These are phyloP conservation scores for Spinellus fusiger DNA, from an alignment of 192 early-diverging fungal genomes.

Conservation along the genomic window DNA sequence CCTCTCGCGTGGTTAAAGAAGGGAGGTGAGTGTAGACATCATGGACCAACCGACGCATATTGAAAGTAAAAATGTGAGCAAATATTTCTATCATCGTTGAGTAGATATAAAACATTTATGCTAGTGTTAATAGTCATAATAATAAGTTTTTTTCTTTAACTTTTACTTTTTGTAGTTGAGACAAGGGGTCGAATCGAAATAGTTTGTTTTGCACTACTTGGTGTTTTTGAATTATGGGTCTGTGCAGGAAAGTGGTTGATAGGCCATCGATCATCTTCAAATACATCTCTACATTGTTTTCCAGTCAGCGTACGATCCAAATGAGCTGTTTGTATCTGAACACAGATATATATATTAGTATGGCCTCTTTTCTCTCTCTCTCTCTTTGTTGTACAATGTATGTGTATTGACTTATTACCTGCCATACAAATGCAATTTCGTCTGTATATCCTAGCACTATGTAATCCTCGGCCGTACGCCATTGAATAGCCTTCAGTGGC, in stretches of 20 bases:
- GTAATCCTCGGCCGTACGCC: conserved; percentile 61
- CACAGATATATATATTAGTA: background rate
- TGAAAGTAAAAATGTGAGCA: conserved; percentile 22
- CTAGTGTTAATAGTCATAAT: background rate
- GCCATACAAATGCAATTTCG: conserved; percentile 67
- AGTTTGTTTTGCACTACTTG: conserved; percentile 1
- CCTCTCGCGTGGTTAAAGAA: background rate
- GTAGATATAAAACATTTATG: background rate
- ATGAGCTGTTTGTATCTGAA: conserved; percentile 67
- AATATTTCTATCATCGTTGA: conserved; percentile 27
- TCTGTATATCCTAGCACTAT: conserved; percentile 59
- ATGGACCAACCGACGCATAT: conserved; percentile 14
- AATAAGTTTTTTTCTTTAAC: background rate
- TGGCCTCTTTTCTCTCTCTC: background rate
- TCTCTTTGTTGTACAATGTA: no score
- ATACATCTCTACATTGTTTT: conserved; percentile 45
- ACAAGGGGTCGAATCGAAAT: conserved; percentile 1
- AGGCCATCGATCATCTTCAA: conserved; percentile 48
- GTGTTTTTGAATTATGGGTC: conserved; percentile 3
- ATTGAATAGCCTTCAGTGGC: conserved; percentile 52
- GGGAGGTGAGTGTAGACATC: conserved; percentile 14
- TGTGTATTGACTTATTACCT: conserved; percentile 51
- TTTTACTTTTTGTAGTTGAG: conserved; percentile 13
- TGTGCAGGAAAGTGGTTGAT: conserved; percentile 32
- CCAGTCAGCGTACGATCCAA: conserved; percentile 61